Percentiles rank a stretch among this genome's conserved stretches.
Conservation (phyloP, 495 filamentous ascomycete species). For the Stereocaulon alpinum region DNA sequence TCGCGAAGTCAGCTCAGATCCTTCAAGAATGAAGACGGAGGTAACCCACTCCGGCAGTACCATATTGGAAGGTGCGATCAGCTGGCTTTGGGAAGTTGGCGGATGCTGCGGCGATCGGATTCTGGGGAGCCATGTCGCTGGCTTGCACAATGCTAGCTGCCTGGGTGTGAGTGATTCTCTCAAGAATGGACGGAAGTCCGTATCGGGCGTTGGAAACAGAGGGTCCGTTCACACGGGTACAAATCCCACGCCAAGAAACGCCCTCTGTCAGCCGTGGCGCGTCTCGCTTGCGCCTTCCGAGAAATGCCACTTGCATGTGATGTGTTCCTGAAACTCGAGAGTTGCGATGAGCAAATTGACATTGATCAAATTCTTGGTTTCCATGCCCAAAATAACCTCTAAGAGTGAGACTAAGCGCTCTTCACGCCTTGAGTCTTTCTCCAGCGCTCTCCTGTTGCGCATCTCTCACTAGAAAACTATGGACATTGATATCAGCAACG, state of each 20-base stretch:
- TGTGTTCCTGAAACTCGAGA: neutral
- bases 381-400: neutral
- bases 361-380: neutral
- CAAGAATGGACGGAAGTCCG: slow-evolving; percentile 18
- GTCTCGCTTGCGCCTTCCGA: slow-evolving; percentile 29
- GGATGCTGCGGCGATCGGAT: slow-evolving; percentile 47
- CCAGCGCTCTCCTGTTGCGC: slow-evolving; percentile 61
- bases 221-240: slow-evolving; percentile 2
- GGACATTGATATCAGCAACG: slow-evolving; percentile 12
- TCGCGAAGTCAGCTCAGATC: slow-evolving; percentile 20
- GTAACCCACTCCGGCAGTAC: slow-evolving; percentile 73
- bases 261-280: slow-evolving; percentile 2
- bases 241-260: slow-evolving; percentile 2
- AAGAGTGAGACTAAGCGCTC: slow-evolving; percentile 3
- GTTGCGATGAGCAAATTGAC: neutral
- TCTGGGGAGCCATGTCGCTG: slow-evolving; percentile 18
- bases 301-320: slow-evolving; percentile 19
- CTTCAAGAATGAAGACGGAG: slow-evolving; percentile 12
- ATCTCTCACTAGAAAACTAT: slow-evolving; percentile 69
- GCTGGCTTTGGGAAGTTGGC: slow-evolving; percentile 60
- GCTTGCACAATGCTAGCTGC: neutral
- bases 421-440: slow-evolving; percentile 40
- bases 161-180: slow-evolving; percentile 11
- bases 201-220: slow-evolving; percentile 20
- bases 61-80: slow-evolving; percentile 73